These are phyloP conservation scores for Claviceps humidiphila DNA, from an alignment of 2,329 filamentous ascomycete genomes.

Conservation along the genomic window DNA sequence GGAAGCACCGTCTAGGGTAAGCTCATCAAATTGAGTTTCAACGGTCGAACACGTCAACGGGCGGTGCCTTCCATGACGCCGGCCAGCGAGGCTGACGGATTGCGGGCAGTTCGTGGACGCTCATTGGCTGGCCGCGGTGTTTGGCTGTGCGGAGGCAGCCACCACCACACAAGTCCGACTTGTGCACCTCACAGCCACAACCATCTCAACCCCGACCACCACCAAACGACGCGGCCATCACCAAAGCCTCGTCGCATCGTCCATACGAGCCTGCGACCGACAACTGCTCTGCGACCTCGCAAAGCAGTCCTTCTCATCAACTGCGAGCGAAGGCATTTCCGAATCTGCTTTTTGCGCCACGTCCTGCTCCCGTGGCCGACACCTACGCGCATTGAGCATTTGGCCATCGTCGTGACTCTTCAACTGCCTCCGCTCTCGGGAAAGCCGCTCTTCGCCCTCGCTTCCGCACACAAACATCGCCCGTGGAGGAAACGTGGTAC, in stretches of 20 bases:
- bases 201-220: background rate
- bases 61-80: background rate
- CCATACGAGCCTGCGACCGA: constrained; percentile 1
- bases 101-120: background rate
- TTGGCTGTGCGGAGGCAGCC: background rate
- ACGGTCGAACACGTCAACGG: background rate
- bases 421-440: background rate
- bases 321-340: background rate
- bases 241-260: constrained; percentile 1
- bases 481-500: background rate
- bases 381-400: background rate
- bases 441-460: background rate
- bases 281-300: background rate
- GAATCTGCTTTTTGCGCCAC: background rate
- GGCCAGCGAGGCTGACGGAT: background rate
- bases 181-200: background rate
- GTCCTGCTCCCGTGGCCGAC: background rate
- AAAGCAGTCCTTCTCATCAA: background rate
- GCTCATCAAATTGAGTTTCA: background rate
- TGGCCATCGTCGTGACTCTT: background rate
- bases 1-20: background rate
- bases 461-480: background rate
- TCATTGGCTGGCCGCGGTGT: background rate
- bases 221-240: background rate
- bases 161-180: background rate